Percentiles rank a stretch among this genome's conserved stretches.
phyloP scores from a whole-genome alignment of 768 basidiomycete genomes.

The Glaciozyma martinii region DNA sequence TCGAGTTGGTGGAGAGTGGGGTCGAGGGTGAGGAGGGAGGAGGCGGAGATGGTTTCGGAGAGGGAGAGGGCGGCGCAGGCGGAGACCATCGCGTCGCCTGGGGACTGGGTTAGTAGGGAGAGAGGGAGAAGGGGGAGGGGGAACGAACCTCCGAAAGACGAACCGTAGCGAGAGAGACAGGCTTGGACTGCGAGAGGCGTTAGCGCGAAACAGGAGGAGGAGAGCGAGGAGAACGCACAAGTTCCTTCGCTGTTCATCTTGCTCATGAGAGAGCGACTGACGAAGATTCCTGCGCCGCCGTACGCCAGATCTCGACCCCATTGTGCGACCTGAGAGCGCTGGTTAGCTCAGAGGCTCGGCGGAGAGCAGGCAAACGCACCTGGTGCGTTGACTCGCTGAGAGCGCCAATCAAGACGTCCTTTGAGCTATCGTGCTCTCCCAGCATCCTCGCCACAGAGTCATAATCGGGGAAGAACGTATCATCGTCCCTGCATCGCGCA shows the following conservation, averaged over 20 bases:
- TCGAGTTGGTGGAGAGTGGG: slow-evolving; percentile 32
- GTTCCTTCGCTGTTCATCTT: background rate
- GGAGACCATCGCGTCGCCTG: slow-evolving; percentile 30
- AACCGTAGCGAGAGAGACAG: too few species aligned
- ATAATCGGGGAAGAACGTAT: slow-evolving; percentile 33
- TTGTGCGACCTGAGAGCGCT: slow-evolving; percentile 13
- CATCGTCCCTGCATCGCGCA: slow-evolving; percentile 27
- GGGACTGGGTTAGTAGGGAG: slow-evolving; percentile 1
- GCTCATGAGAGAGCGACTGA: background rate
- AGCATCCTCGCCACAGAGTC: slow-evolving; percentile 19
- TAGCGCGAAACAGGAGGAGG: too few species aligned
- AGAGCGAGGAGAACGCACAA: background rate
- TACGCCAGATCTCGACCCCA: slow-evolving; percentile 31
- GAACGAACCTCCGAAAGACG: too few species aligned
- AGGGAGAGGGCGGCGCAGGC: slow-evolving; percentile 26
- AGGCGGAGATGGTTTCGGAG: slow-evolving; percentile 5
- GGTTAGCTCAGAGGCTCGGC: background rate
- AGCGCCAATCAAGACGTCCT: slow-evolving; percentile 18
- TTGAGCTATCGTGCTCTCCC: background rate
- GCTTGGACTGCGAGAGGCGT: too few species aligned
- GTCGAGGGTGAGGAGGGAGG: slow-evolving; percentile 19
- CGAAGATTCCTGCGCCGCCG: slow-evolving; percentile 8
- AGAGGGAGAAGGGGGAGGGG: too few species aligned
- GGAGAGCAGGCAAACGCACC: slow-evolving; percentile 4
- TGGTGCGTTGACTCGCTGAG: slow-evolving; percentile 29